phyloP scores from a whole-genome alignment of 257 asterid species.

The Solanum megistacrolobum region DNA sequence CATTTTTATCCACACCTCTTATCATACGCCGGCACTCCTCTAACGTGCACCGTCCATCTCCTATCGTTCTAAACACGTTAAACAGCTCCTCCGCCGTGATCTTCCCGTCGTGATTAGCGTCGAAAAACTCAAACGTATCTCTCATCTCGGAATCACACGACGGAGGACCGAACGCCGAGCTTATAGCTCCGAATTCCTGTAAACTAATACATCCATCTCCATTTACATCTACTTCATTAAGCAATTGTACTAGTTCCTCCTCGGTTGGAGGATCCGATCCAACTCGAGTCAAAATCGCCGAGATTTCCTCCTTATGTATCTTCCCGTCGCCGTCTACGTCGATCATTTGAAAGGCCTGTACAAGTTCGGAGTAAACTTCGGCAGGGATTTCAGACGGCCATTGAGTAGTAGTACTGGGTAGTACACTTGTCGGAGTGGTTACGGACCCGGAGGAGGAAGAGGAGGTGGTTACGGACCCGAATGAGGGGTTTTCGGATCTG shows the following conservation, averaged over 20 bases:
- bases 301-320: constrained; percentile 32
- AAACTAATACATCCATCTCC: constrained; percentile 41
- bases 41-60: constrained; percentile 11
- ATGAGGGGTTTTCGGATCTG: constrained; percentile 28
- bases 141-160: constrained; percentile 35
- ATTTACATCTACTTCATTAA: constrained; percentile 32
- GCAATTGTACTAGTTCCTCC: constrained; percentile 32
- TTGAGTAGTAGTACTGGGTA: background rate
- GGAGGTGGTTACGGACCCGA: constrained; percentile 12
- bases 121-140: constrained; percentile 25
- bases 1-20: constrained; percentile 11
- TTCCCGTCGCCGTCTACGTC: constrained; percentile 44
- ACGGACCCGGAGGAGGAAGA: constrained; percentile 18
- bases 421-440: constrained; percentile 42
- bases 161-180: constrained; percentile 42
- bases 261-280: constrained; percentile 29
- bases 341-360: constrained; percentile 38
- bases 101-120: constrained; percentile 14
- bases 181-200: constrained; percentile 42
- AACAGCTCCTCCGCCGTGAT: constrained; percentile 18
- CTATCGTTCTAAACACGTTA: background rate
- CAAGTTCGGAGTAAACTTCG: constrained; percentile 24
- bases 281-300: constrained; percentile 22
- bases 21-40: constrained; percentile 21
- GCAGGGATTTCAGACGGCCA: constrained; percentile 1